Conservation (phyloP, 352 stramenopile species). For the Globisporangium nagaii region DNA sequence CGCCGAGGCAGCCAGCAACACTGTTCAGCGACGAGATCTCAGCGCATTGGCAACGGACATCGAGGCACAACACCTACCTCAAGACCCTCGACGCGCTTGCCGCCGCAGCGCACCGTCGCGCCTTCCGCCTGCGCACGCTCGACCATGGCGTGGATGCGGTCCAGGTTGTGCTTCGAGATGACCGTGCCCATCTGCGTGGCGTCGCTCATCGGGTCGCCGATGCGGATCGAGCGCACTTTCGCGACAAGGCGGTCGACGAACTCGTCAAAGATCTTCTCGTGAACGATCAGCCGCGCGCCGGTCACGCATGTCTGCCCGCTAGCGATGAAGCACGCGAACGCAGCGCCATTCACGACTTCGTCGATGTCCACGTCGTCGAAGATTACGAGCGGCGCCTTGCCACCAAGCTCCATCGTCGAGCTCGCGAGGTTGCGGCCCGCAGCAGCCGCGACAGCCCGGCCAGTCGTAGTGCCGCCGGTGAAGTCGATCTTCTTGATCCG, state of each 20-base stretch:
- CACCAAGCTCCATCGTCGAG: constrained; percentile 63
- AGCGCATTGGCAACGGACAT: too few relatives aligned
- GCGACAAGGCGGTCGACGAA: constrained; percentile 55
- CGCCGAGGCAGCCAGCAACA: not conserved
- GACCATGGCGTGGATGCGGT: constrained; percentile 70
- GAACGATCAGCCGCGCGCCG: constrained; percentile 78
- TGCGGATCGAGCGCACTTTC: constrained; percentile 45
- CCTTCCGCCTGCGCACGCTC: constrained; percentile 73
- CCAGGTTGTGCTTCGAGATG: constrained; percentile 47
- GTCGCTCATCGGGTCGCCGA: constrained; percentile 48
- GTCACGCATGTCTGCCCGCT: constrained; percentile 80
- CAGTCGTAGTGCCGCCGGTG: constrained; percentile 36
- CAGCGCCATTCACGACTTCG: constrained; percentile 51
- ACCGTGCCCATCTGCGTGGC: constrained; percentile 65
- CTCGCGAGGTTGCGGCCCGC: constrained; percentile 38
- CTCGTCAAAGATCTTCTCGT: constrained; percentile 70
- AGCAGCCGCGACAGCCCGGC: constrained; percentile 25
- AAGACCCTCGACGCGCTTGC: constrained; percentile 37
- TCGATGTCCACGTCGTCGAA: constrained; percentile 59
- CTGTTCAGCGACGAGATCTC: too few relatives aligned
- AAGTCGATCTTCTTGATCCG: constrained; percentile 59
- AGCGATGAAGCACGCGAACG: constrained; percentile 68
- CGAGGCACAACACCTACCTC: constrained; percentile 7
- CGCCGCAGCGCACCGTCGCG: constrained; percentile 67
- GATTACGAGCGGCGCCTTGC: constrained; percentile 65